Base-by-base conservation (phyloP, 257 asterid species). In the Solanum habrochaites region DNA sequence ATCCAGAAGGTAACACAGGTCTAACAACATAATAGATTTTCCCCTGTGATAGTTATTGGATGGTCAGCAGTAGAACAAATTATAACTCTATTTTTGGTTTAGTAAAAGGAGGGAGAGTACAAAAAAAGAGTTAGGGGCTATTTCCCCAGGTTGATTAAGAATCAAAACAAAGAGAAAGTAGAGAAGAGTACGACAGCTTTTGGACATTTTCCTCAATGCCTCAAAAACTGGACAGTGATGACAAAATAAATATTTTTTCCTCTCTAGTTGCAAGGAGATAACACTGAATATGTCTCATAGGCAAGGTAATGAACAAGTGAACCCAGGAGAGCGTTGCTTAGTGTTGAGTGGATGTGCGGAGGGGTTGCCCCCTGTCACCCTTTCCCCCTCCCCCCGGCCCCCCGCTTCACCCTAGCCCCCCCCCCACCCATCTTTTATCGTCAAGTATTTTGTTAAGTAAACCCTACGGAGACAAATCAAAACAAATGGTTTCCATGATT, bases 1-100 rank as follows among this genome's bases (percentile, higher is more conserved):
- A 97, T 5, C 98, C 98, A 88, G 98, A 91, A 83, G 94, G 97
- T 92, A 97, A 89, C 88, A 95, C 95, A 86, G 99, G 97, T 90
- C 99, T 93, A 82, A 95, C 98, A 18, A 94, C 95, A 71, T 96
- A 97, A 85, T 93, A 94, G 82, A 92, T 89, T 89, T 93, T 93
- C 64, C 98, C 99, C 99, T 97, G 90, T 60, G 90, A 89, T 32
- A 78, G 64, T 86, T 52, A 29, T 82, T 35, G 52, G 78, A 84
- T 52, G 20, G 85, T 49, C 85, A 81, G 29, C 27, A 81, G 25
- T 49, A 49, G 69, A 81, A 81, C 11, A 81, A 15, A 49, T 31
- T 49, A 21, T 5, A 32, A 29, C 42, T 27, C 85, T 31, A 81
- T 49, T 81, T 47, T 81, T 31, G 45, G 45, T 49, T 81, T 47